These are phyloP conservation scores for Strobilomyces echinocephalus DNA, from an alignment of 768 basidiomycete species.

Conservation along the genomic window DNA sequence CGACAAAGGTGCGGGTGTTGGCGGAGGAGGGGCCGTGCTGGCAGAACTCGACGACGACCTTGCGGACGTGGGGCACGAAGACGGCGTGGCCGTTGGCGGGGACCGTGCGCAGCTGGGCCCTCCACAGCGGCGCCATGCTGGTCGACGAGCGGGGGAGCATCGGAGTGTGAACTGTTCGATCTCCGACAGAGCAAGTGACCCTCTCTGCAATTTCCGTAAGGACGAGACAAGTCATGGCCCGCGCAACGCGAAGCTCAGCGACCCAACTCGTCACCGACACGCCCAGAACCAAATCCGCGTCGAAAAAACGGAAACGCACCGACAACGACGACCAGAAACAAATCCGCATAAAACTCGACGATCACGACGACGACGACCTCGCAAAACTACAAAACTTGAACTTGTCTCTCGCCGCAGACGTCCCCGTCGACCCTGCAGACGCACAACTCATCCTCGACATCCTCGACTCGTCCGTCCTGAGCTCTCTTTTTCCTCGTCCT, in stretches of 20 bases:
- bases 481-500: background rate
- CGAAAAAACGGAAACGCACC: conserved; percentile 68
- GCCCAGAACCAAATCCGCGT: conserved; percentile 25
- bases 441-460: conserved; percentile 57
- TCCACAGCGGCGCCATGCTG: conserved; percentile 38
- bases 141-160: conserved; percentile 1
- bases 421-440: conserved; percentile 40
- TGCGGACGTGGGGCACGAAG: conserved; percentile 76
- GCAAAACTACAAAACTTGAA: conserved; percentile 24
- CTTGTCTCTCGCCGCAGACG: conserved; percentile 41
- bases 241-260: conserved; percentile 65
- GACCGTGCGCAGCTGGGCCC: conserved; percentile 48
- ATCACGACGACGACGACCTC: conserved; percentile 9
- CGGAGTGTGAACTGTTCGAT: conserved; percentile 26
- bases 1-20: conserved; percentile 65
- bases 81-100: conserved; percentile 72
- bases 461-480: conserved; percentile 50
- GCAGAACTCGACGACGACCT: conserved; percentile 87
- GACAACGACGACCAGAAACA: conserved; percentile 53
- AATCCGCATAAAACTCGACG: conserved; percentile 38
- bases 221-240: conserved; percentile 49
- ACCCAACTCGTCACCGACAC: conserved; percentile 28
- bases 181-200: conserved; percentile 9
- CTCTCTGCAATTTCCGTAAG: too few species aligned
- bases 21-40: conserved; percentile 75